A percentile compares a stretch with the other conserved stretches of the same genome.
Evolutionary conservation across 306 rosid genomes (phyloP).

Genomic region (Delonix regia): DNA sequence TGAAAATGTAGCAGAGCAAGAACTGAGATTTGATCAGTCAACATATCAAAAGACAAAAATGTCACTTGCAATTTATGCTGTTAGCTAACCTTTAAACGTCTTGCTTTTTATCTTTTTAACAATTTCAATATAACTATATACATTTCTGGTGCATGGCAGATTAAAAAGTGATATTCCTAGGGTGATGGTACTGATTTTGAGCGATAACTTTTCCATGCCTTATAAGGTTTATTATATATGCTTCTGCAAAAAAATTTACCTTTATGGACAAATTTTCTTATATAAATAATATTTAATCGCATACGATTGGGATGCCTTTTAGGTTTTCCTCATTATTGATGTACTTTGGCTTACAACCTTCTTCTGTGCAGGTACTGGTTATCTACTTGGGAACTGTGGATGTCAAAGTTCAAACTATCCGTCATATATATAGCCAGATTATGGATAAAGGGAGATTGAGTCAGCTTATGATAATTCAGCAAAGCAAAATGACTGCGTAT

Average conservation of each 20-base stretch:
- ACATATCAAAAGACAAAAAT: neutral
- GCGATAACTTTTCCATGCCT: neutral
- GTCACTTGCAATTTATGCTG: neutral
- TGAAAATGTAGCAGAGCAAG: neutral
- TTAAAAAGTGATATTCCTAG: neutral
- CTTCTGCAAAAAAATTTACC: neutral
- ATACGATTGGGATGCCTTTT: neutral
- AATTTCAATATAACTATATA: neutral
- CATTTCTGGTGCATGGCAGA: neutral
- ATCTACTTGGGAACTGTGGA: conserved; percentile 45
- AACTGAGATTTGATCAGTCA: neutral
- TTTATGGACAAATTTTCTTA: neutral
- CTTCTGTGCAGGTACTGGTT: conserved; percentile 48
- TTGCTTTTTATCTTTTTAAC: neutral
- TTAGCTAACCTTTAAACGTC: neutral
- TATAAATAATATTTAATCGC: neutral
- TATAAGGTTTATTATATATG: conserved; percentile 3
- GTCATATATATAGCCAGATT: conserved; percentile 22
- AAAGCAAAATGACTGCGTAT: conserved; percentile 46
- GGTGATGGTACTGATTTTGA: neutral
- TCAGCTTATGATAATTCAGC: conserved; percentile 44
- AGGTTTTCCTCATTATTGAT: neutral
- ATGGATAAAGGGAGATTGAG: conserved; percentile 31
- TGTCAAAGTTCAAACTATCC: conserved; percentile 27
- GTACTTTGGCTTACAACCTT: neutral